These are phyloP conservation scores for Apiospora marii DNA, from an alignment of 2,329 filamentous ascomycete species.

Conservation along the genomic window DNA sequence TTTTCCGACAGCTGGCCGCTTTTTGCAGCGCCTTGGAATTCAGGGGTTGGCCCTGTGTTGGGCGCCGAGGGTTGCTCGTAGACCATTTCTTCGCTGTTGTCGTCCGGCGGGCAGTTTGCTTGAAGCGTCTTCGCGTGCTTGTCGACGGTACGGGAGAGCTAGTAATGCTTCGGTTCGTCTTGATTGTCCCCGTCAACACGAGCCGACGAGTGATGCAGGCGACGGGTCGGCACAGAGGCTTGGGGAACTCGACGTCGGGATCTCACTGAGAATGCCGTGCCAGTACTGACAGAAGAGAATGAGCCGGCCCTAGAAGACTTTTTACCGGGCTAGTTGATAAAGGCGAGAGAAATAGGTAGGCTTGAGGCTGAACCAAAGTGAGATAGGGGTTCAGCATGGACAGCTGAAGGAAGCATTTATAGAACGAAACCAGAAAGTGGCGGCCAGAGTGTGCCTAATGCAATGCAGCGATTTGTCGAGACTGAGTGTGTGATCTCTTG, in stretches of 20 bases:
- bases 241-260: slow-evolving; percentile 65
- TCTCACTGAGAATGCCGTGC: slow-evolving; percentile 61
- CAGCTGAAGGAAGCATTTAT: no score
- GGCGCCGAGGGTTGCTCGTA: background rate
- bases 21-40: background rate
- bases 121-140: slow-evolving; percentile 65
- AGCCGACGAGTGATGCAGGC: slow-evolving; percentile 58
- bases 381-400: background rate
- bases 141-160: slow-evolving; percentile 55
- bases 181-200: slow-evolving; percentile 44
- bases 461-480: no score
- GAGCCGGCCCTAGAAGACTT: slow-evolving; percentile 59
- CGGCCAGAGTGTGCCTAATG: background rate
- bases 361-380: background rate
- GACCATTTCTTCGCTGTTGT: background rate
- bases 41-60: background rate
- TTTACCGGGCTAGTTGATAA: background rate
- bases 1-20: background rate
- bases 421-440: no score
- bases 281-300: slow-evolving; percentile 68
- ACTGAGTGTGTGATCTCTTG: no score
- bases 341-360: background rate
- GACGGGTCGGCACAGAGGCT: slow-evolving; percentile 60
- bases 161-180: slow-evolving; percentile 61
- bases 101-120: slow-evolving; percentile 47